Conservation (phyloP, 495 filamentous ascomycete species). For the Neurospora sp. region DNA sequence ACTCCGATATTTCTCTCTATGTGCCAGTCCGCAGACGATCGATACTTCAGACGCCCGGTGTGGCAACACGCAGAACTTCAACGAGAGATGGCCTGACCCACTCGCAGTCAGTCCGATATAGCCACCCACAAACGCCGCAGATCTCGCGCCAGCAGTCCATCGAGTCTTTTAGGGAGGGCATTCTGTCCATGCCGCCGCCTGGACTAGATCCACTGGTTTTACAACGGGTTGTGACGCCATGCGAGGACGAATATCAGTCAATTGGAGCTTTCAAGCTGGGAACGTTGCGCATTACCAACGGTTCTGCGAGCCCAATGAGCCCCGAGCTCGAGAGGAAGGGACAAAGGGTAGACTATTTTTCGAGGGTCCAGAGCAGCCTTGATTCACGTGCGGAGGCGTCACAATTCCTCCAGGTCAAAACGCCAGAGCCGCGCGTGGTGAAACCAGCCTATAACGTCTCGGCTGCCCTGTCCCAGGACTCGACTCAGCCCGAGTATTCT, state of each 20-base stretch:
- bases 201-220: background rate
- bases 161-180: slow-evolving; percentile 22
- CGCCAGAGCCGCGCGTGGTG: slow-evolving; percentile 6
- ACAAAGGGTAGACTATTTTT: slow-evolving; percentile 13
- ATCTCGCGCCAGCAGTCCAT: slow-evolving; percentile 24
- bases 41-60: slow-evolving; percentile 35
- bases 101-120: slow-evolving; percentile 22
- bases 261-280: slow-evolving; percentile 51
- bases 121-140: slow-evolving; percentile 27
- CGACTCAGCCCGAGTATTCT: slow-evolving; percentile 20
- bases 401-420: background rate
- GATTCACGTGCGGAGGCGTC: background rate
- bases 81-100: slow-evolving; percentile 4
- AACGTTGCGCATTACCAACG: slow-evolving; percentile 49
- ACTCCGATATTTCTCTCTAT: slow-evolving; percentile 37
- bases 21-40: slow-evolving; percentile 38
- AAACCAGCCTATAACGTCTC: slow-evolving; percentile 5
- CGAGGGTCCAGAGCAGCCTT: background rate
- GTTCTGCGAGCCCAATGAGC: slow-evolving; percentile 36
- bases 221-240: slow-evolving; percentile 32
- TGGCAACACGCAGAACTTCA: slow-evolving; percentile 31
- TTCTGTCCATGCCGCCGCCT: slow-evolving; percentile 26
- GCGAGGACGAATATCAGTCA: slow-evolving; percentile 39
- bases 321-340: slow-evolving; percentile 22
- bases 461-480: slow-evolving; percentile 9